Evolutionary conservation across 495 filamentous ascomycete genomes (phyloP), one percentile per base, ranked within the genome.

Genomic region (Physcia stellaris): DNA sequence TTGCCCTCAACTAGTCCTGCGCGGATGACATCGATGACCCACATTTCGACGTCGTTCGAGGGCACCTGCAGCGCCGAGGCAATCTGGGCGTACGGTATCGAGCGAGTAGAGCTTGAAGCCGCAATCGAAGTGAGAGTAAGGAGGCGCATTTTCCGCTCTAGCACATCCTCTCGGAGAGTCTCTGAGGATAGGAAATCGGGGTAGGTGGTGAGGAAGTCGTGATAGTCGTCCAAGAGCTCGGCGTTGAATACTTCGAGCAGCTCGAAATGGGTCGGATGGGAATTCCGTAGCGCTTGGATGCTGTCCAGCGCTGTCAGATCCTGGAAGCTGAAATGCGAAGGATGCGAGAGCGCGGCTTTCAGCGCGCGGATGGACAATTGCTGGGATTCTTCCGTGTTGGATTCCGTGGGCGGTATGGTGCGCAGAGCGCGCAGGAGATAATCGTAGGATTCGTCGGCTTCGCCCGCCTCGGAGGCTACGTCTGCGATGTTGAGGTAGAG

Each of bases 1-100:
- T 90, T 87, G 45, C 90, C 90, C 64, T 98, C 90, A 36, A 96
- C 81, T 15, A 98, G 77, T 24, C 83, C 83, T 28, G 86, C 84
- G 28, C 92, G 82, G 60, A 98, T 94, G 35, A 88, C 85, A 59
- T 98, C 92, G 47, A 98, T 98, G 36, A 94, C 80, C 90, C 90
- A 98, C 70, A 86, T 80, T 69, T 98, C 90, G 7, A 94, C 84
- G 32, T 95, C 85, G 40, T 80, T 77, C 20, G 56, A 46, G 13
- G 82, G 75, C 28, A 98, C 76, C 56, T 87, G 79, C 24, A 98
- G 73, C 4, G 84, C 75, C 41, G 79, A 75, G 29, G 80, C 71
- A 50, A 98, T 94, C 41, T 71, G 68, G 45, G 65, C 66, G 61
- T 98, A 98, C 24, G 86, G 78, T 28, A 98, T 73, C 37, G 85